Base-by-base conservation (phyloP, 2,329 filamentous ascomycete species). In the Penicillium sp. region DNA sequence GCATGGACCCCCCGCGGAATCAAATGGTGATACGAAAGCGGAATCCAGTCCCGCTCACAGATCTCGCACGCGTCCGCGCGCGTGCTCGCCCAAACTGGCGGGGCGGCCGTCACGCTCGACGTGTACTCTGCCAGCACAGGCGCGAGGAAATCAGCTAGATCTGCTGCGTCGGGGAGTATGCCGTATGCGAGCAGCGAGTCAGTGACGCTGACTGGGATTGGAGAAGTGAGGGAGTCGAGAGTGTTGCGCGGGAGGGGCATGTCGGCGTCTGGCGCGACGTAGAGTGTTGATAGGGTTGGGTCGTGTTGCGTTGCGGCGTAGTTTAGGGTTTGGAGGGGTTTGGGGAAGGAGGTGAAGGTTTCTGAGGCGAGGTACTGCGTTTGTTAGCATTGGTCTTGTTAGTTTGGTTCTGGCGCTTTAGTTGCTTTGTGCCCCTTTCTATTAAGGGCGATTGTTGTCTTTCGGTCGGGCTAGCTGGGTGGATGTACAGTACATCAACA, bases 11-110 rank as follows among this genome's bases (percentile, higher is more conserved):
- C 79, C 34, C 82, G 80, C n/a, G 89, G 89, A 46, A 95, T 90
- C 36, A 95, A 74, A 71, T 95, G 89, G 64, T 95, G 89, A 65
- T 93, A 95, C 1, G 86, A 88, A 53, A 93, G 70, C 8, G 82
- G 81, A 18, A 93, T 81, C 81, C 87, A 89, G 54, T 82, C 80
- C 1, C 89, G 77, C 1, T 76, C 80, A 66, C 89, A 95, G 19
- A 95, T 79, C 72, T 95, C 89, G 68, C 89, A 95, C 4, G 75
- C 77, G 3, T 70, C 65, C 0, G 74, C 70, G 19, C 80, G 78
- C 1, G 84, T 86, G 0, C 76, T 72, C 1, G 73, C 71, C 61
- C 84, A 85, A 7, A 82, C 75, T 0, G 86, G 85, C 0, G 88
- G 88, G 0, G 85, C 72, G 0, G 82, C 74, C 1, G 79, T 81